Base-by-base conservation (phyloP, 2,329 filamentous ascomycete species). In the Orbilia quercus region DNA sequence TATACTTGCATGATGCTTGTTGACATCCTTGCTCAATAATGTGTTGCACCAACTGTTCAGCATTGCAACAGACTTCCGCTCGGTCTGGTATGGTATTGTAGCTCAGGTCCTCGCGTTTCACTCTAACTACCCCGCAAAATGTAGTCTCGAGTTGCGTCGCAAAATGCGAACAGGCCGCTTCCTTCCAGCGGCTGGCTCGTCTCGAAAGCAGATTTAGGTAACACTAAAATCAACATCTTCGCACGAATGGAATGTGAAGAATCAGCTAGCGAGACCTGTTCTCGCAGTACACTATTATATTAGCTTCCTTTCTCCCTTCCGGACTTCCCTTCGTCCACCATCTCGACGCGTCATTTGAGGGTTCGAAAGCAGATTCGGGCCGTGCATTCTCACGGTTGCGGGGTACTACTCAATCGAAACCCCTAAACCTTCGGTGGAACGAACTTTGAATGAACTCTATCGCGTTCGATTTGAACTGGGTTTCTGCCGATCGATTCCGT, bases 251-350 rank as follows among this genome's bases (percentile, higher is more conserved):
- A 67, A 58, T 58, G 53, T 31, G 28, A 4, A 5, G 9, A 18
- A 20, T 45, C 9, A 9, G 58, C 22, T 38, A 53, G 57, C 42
- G 25, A 42, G 3, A 20, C 9, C 23, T 22, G n/a, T 1, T 44
- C 12, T 28, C 12, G 36, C 9, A 40, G 5, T 3, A 9, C 36
- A 40, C 36, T 36, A 51, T 34, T 25, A n/a, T 20, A 34, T 28
- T 67, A 58, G 51, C 53, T 67, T 67, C 63, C 63, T 40, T 67
- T 67, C 63, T 67, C 53, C 63, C 63, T 47, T 67, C 44, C 44
- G 31, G 34, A 42, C n/a, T 67, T 67, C 63, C 63, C 63, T 67
- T 67, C 63, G 63, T 67, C 63, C 63, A 67, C 53, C 40, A 28
- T 34, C 34, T 44, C 18, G 36, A 67, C 63, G 63, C 63, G 63